phyloP scores from a whole-genome alignment of 208 protist genomes.

The Phytomonas sp. region DNA sequence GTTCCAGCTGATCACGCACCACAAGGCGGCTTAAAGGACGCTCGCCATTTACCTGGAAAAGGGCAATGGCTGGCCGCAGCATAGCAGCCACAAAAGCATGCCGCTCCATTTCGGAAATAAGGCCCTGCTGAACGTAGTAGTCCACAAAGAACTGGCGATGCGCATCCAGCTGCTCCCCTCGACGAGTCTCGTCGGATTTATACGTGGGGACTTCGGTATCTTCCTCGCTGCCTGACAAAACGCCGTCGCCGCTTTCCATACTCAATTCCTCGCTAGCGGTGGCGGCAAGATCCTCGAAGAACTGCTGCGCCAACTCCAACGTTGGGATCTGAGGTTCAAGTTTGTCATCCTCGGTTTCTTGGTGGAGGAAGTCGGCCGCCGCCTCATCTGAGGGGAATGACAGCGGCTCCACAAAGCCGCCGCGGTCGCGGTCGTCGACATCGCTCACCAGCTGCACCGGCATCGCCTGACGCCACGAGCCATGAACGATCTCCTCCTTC shows the following conservation, averaged over 20 bases:
- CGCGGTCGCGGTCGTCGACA: slow-evolving; percentile 29
- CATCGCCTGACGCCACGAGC: slow-evolving; percentile 33
- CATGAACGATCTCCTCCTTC: slow-evolving; percentile 36
- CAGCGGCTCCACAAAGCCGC: slow-evolving; percentile 24
- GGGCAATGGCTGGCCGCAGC: slow-evolving; percentile 31
- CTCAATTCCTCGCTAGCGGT: slow-evolving; percentile 60
- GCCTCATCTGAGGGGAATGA: slow-evolving; percentile 56
- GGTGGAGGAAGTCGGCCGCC: slow-evolving; percentile 34
- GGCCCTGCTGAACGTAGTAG: slow-evolving; percentile 61
- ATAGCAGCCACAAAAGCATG: slow-evolving; percentile 52
- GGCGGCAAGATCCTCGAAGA: slow-evolving; percentile 52
- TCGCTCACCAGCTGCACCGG: slow-evolving; percentile 38
- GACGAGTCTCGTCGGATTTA: slow-evolving; percentile 40
- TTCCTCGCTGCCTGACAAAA: background rate
- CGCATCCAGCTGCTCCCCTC: slow-evolving; percentile 42
- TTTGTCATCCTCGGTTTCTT: slow-evolving; percentile 32
- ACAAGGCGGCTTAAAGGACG: slow-evolving; percentile 45
- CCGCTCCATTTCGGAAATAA: slow-evolving; percentile 21
- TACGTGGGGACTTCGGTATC: slow-evolving; percentile 15
- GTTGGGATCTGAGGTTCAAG: slow-evolving; percentile 33
- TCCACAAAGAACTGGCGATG: slow-evolving; percentile 67
- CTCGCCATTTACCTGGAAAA: slow-evolving; percentile 49
- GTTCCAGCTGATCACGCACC: slow-evolving; percentile 52
- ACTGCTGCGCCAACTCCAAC: slow-evolving; percentile 39
- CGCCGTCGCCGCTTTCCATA: slow-evolving; percentile 8